phyloP scores from a whole-genome alignment of 805 yeast species.

The Ogataea thermomethanolica region DNA sequence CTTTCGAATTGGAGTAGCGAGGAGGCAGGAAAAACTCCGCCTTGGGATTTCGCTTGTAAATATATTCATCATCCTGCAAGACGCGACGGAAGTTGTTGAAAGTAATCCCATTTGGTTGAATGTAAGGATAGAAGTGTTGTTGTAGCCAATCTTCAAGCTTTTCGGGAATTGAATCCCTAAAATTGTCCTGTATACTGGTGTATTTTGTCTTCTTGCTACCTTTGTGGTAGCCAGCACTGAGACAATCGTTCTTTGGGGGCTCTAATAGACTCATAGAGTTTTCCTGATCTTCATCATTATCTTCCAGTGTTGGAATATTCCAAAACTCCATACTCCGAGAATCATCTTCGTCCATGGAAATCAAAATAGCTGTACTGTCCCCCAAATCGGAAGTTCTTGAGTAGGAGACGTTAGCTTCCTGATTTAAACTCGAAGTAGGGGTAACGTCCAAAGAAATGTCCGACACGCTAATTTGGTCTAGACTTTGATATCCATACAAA shows the following conservation, averaged over 20 bases:
- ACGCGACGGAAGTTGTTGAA: constrained; percentile 14
- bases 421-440: constrained; percentile 12
- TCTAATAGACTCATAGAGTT: not conserved
- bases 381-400: not conserved
- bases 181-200: constrained; percentile 8
- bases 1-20: constrained; percentile 14
- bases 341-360: not conserved
- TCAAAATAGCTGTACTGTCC: not conserved
- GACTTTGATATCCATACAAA: constrained; percentile 12
- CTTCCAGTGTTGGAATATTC: constrained; percentile 2
- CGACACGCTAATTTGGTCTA: constrained; percentile 5
- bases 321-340: no score
- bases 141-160: constrained; percentile 13
- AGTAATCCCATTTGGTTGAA: constrained; percentile 20
- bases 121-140: constrained; percentile 16
- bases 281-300: not conserved
- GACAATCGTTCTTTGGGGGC: not conserved
- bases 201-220: constrained; percentile 13
- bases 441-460: constrained; percentile 8
- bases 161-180: constrained; percentile 13
- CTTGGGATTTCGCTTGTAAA: constrained; percentile 17
- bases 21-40: constrained; percentile 16
- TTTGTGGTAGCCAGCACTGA: constrained; percentile 7
- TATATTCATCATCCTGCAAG: constrained; percentile 14
- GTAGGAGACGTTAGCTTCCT: constrained; percentile 8